Percentiles rank a stretch among this genome's conserved stretches.
These are phyloP conservation scores for Acacia concinna DNA, from an alignment of 331 rosid species.

Conservation along the genomic window DNA sequence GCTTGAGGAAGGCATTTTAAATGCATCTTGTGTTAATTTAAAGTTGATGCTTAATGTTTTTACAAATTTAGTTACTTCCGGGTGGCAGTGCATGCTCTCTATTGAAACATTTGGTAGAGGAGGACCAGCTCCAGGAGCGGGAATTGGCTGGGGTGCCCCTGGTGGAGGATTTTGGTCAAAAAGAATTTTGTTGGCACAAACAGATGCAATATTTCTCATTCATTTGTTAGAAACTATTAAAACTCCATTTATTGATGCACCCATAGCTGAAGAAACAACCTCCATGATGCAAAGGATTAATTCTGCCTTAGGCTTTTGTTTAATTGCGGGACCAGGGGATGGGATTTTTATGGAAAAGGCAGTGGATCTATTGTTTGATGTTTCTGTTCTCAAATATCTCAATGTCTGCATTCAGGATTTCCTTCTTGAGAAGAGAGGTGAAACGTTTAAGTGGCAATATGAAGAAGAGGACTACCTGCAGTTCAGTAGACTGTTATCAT, in stretches of 20 bases:
- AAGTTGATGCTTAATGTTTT: slow-evolving; percentile 55
- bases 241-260: slow-evolving; percentile 29
- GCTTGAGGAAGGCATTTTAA: slow-evolving; percentile 69
- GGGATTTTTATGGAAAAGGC: slow-evolving; percentile 49
- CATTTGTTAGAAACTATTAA: slow-evolving; percentile 53
- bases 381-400: slow-evolving; percentile 63
- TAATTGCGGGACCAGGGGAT: slow-evolving; percentile 79
- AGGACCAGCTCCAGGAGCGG: slow-evolving; percentile 93
- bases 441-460: slow-evolving; percentile 58
- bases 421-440: slow-evolving; percentile 46
- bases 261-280: slow-evolving; percentile 46
- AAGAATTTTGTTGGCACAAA: slow-evolving; percentile 60
- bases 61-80: slow-evolving; percentile 55
- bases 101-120: slow-evolving; percentile 88
- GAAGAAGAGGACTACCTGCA: slow-evolving; percentile 66
- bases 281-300: slow-evolving; percentile 48
- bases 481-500: slow-evolving; percentile 60
- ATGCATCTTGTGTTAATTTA: slow-evolving; percentile 52
- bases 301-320: slow-evolving; percentile 57
- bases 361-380: slow-evolving; percentile 51
- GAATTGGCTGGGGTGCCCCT: slow-evolving; percentile 91
- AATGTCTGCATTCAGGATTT: slow-evolving; percentile 52
- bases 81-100: slow-evolving; percentile 55
- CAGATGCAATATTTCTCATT: slow-evolving; percentile 56
- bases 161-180: slow-evolving; percentile 93